phyloP scores from a whole-genome alignment of 352 stramenopile species.

The Pythium inflatum region DNA sequence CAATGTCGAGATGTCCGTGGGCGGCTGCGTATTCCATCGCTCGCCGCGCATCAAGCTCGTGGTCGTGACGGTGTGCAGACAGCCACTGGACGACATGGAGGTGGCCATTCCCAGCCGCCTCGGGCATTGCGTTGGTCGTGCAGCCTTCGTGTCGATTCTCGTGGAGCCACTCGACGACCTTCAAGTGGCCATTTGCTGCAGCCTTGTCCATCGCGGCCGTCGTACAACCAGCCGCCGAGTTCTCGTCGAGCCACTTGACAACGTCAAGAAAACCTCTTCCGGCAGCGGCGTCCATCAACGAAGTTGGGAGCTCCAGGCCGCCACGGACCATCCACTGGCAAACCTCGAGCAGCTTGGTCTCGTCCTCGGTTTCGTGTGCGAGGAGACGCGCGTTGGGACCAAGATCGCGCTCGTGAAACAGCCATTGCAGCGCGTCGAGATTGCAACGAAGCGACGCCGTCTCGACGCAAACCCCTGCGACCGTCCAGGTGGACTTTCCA shows the following conservation, averaged over 20 bases:
- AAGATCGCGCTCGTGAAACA: background rate
- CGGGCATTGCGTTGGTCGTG: slow-evolving; percentile 54
- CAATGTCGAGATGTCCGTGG: background rate
- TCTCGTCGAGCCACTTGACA: background rate
- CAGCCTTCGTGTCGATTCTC: slow-evolving; percentile 44
- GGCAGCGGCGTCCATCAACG: no score
- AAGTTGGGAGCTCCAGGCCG: no score
- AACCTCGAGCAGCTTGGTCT: background rate
- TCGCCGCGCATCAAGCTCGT: background rate
- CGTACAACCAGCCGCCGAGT: background rate
- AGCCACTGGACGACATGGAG: slow-evolving; percentile 40
- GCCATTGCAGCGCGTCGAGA: background rate
- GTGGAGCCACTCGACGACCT: slow-evolving; percentile 54
- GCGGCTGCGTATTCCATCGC: background rate
- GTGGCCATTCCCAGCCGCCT: slow-evolving; percentile 49
- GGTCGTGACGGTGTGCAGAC: background rate
- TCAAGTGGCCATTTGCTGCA: slow-evolving; percentile 39
- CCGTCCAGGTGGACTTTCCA: background rate
- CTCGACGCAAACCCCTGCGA: background rate
- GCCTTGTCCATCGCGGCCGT: slow-evolving; percentile 46
- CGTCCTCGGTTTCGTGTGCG: background rate
- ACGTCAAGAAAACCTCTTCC: background rate
- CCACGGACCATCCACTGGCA: no score
- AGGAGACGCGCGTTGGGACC: background rate
- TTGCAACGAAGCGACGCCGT: background rate